Evolutionary conservation across 1,284 basidiomycete species (phyloP).

Genomic region (Melampsora occidentalis): DNA sequence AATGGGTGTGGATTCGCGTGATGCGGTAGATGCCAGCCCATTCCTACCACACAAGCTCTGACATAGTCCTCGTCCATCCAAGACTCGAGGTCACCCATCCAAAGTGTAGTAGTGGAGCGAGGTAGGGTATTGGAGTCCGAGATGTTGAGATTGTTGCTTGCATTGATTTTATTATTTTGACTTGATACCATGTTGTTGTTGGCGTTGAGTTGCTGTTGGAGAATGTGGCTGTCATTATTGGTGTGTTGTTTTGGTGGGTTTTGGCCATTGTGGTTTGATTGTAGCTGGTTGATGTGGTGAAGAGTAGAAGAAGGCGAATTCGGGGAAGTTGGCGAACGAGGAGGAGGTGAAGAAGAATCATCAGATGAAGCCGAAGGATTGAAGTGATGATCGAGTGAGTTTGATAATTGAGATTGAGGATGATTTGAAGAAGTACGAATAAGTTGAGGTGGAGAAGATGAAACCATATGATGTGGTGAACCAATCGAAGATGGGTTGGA

Average conservation of each 20-base stretch:
- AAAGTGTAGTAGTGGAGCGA: constrained; percentile 59
- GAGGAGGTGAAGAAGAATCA: no score
- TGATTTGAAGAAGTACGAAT: no score
- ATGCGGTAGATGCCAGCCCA: constrained; percentile 47
- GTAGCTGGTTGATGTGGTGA: background rate
- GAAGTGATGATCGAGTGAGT: no score
- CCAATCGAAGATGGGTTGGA: no score
- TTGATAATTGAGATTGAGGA: no score
- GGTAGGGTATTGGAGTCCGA: constrained; percentile 13
- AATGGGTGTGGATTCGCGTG: constrained; percentile 61
- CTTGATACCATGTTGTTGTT: no score
- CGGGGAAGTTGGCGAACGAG: no score
- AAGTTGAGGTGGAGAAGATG: no score
- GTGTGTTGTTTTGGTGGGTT: background rate
- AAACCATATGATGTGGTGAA: no score
- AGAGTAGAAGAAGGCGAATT: no score
- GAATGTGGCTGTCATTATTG: background rate
- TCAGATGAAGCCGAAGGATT: no score
- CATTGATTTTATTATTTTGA: background rate
- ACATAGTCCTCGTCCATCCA: constrained; percentile 91
- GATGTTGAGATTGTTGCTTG: background rate
- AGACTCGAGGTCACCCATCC: constrained; percentile 76
- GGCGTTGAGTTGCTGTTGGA: background rate
- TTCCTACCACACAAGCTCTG: constrained; percentile 62
- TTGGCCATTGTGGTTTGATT: background rate